phyloP scores from a whole-genome alignment of 176 grass and related monocot genomes.

The Dendrocalamus sinicus region DNA sequence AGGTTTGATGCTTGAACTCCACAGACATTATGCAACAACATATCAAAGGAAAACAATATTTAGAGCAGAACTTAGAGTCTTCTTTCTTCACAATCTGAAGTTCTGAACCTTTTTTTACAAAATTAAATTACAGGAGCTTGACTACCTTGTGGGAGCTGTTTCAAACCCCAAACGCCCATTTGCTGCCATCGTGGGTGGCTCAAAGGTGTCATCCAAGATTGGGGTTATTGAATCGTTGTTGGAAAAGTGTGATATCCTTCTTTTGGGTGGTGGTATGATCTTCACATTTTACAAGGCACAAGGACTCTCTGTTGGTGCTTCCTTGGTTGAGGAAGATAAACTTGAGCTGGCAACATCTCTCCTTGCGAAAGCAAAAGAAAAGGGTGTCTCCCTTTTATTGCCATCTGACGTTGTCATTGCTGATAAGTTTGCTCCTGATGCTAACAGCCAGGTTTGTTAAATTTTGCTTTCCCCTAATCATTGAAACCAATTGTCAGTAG shows the following conservation, averaged over 20 bases:
- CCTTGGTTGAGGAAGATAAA: conserved; percentile 79
- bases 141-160: conserved; percentile 80
- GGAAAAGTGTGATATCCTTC: conserved; percentile 75
- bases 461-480: not conserved
- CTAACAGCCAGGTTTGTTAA: conserved; percentile 59
- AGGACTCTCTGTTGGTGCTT: conserved; percentile 67
- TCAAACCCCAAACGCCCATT: conserved; percentile 72
- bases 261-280: conserved; percentile 84
- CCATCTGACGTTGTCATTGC: conserved; percentile 69
- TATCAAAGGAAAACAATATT: not conserved
- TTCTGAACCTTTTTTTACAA: conserved; percentile 29
- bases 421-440: conserved; percentile 82
- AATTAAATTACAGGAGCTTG: conserved; percentile 63
- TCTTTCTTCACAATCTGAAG: not conserved
- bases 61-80: not conserved
- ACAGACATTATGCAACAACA: not conserved
- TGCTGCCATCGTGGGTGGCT: conserved; percentile 79
- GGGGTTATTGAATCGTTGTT: conserved; percentile 75
- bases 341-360: conserved; percentile 70
- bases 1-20: conserved; percentile 26
- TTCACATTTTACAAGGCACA: conserved; percentile 91
- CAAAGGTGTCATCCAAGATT: conserved; percentile 82
- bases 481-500: not conserved
- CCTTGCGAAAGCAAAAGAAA: conserved; percentile 68
- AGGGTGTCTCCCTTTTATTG: conserved; percentile 71